A percentile compares a stretch with the other conserved stretches of the same genome.
phyloP scores from a whole-genome alignment of 306 rosid genomes.

The Malus orientalis region DNA sequence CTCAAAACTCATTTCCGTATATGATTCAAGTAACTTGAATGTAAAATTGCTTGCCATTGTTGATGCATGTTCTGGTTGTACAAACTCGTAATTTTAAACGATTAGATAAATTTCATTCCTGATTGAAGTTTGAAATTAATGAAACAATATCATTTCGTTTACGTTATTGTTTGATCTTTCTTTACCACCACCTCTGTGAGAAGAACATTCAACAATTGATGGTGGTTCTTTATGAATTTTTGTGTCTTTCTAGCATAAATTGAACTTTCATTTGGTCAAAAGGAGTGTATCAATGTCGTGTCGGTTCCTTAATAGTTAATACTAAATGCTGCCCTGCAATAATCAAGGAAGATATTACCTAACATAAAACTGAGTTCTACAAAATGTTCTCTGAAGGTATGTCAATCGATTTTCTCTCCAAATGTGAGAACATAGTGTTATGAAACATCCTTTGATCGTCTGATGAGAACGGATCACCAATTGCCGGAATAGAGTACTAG shows the following conservation, averaged over 20 bases:
- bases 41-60: background rate
- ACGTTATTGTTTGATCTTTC: background rate
- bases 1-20: background rate
- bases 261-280: background rate
- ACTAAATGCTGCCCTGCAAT: background rate
- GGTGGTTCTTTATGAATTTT: background rate
- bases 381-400: background rate
- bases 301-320: background rate
- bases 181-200: background rate
- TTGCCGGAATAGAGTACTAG: no score
- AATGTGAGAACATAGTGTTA: background rate
- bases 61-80: background rate
- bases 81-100: background rate
- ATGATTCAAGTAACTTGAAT: background rate
- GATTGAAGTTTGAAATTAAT: background rate
- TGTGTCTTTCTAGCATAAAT: background rate
- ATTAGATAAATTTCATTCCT: background rate
- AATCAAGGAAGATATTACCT: background rate
- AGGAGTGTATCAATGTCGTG: background rate
- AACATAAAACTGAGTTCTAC: background rate
- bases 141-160: background rate
- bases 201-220: background rate
- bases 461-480: no score
- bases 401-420: background rate
- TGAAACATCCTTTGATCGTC: background rate